These are phyloP conservation scores for Alternaria ventricosa DNA, from an alignment of 2,329 filamentous ascomycete genomes.

Conservation along the genomic window DNA sequence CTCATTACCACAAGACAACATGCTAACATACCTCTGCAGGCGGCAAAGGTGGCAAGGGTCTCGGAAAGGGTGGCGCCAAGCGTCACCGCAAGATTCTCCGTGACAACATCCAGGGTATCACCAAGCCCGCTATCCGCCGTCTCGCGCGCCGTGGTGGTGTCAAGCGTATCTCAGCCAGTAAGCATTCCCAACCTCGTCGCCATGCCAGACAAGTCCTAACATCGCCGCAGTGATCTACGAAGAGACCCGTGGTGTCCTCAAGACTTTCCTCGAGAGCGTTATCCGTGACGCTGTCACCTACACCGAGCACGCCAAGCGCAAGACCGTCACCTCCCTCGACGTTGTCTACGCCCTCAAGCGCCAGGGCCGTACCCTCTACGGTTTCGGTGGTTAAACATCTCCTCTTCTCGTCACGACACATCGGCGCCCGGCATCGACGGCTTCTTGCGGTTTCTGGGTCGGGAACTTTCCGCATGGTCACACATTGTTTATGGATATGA, in stretches of 20 bases:
- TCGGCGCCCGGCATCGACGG: constrained; percentile 13
- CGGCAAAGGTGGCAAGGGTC: constrained; percentile 62
- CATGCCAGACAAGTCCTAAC: constrained; percentile 30
- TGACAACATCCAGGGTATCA: constrained; percentile 64
- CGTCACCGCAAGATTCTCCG: constrained; percentile 63
- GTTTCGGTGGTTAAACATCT: constrained; percentile 79
- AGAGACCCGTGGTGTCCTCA: constrained; percentile 78
- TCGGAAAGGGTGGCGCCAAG: constrained; percentile 62
- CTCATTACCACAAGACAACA: constrained; percentile 14
- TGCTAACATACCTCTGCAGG: constrained; percentile 50
- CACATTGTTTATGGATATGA: constrained; percentile 36
- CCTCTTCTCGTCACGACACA: constrained; percentile 22
- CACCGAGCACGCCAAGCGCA: constrained; percentile 81
- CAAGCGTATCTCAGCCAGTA: constrained; percentile 61
- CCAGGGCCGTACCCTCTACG: constrained; percentile 77
- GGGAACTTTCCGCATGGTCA: constrained; percentile 24
- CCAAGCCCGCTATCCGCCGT: constrained; percentile 62
- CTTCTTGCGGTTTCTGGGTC: constrained; percentile 17
- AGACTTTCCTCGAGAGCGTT: constrained; percentile 79
- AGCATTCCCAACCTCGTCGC: constrained; percentile 21
- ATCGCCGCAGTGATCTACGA: constrained; percentile 71
- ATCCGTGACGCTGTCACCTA: constrained; percentile 80
- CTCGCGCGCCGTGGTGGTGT: constrained; percentile 62
- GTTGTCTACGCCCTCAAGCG: constrained; percentile 70
- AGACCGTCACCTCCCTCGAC: constrained; percentile 74